Evolutionary conservation across 139 green algal genomes (phyloP).

Genomic region (Chlorella sorokiniana): DNA sequence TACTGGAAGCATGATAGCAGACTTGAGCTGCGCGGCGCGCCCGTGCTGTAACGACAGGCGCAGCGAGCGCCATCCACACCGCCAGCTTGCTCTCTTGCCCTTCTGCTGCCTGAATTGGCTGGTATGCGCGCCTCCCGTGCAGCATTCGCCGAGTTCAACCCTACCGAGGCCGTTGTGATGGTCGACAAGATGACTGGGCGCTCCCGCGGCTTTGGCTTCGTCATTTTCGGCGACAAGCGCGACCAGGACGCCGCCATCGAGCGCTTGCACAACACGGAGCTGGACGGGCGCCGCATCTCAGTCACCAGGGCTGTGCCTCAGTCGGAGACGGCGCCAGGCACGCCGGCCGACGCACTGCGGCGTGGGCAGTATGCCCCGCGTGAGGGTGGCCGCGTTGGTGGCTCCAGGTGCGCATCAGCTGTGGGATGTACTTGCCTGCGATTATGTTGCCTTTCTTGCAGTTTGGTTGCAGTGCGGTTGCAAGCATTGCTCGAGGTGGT

Average conservation of each 20-base stretch:
- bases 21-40: too few species aligned
- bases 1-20: too few species aligned
- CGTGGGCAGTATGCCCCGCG: slow-evolving; percentile 30
- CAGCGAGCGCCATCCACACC: background rate
- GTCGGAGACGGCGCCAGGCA: slow-evolving; percentile 69
- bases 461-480: too few species aligned
- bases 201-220: slow-evolving; percentile 88
- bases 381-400: slow-evolving; percentile 12
- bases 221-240: slow-evolving; percentile 71
- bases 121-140: slow-evolving; percentile 16
- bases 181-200: slow-evolving; percentile 64
- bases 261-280: slow-evolving; percentile 73
- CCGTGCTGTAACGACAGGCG: background rate
- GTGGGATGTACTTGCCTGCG: background rate
- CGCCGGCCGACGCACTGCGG: slow-evolving; percentile 62
- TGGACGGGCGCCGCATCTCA: slow-evolving; percentile 78
- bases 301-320: slow-evolving; percentile 77
- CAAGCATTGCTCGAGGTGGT: too few species aligned
- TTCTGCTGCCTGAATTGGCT: background rate
- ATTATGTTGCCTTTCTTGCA: background rate
- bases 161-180: slow-evolving; percentile 57
- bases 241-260: slow-evolving; percentile 69
- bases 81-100: background rate
- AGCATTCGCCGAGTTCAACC: slow-evolving; percentile 64
- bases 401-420: background rate